phyloP scores from a whole-genome alignment of 257 asterid species.

The Primulina tabacum region DNA sequence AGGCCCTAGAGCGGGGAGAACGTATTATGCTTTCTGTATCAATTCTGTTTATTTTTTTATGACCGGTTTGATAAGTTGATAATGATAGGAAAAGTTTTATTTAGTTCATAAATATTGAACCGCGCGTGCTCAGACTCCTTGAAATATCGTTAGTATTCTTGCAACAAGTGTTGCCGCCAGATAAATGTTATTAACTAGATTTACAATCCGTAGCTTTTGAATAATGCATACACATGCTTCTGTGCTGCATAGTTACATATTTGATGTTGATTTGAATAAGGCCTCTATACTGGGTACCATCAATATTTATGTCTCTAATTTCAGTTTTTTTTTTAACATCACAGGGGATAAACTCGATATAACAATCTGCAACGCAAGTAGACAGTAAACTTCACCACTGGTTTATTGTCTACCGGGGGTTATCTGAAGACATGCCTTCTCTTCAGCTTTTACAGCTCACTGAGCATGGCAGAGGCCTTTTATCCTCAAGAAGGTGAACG shows the following conservation, averaged over 20 bases:
- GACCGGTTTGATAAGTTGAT: not conserved
- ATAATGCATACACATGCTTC: not conserved
- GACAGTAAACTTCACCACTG: conserved; percentile 32
- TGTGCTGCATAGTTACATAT: not conserved
- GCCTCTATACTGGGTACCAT: conserved; percentile 3
- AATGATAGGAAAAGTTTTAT: not conserved
- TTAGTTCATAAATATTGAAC: conserved; percentile 8
- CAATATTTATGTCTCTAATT: conserved; percentile 18
- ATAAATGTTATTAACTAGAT: not conserved
- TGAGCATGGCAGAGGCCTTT: conserved; percentile 86
- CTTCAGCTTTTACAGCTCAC: conserved; percentile 98
- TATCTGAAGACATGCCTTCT: conserved; percentile 67
- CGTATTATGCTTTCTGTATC: conserved; percentile 3
- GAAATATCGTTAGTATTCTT: not conserved
- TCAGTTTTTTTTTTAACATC: conserved; percentile 18
- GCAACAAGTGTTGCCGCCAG: not conserved
- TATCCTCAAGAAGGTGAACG: conserved; percentile 83
- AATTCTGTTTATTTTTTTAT: not conserved
- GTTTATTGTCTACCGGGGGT: conserved; percentile 39
- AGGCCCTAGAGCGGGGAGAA: not conserved
- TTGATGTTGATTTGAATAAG: not conserved
- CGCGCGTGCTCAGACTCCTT: not conserved
- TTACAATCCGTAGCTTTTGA: not conserved
- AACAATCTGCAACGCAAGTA: conserved; percentile 27
- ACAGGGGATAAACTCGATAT: conserved; percentile 33